Evolutionary conservation across 306 rosid genomes (phyloP).

Genomic region (Quercus aquifolioides): DNA sequence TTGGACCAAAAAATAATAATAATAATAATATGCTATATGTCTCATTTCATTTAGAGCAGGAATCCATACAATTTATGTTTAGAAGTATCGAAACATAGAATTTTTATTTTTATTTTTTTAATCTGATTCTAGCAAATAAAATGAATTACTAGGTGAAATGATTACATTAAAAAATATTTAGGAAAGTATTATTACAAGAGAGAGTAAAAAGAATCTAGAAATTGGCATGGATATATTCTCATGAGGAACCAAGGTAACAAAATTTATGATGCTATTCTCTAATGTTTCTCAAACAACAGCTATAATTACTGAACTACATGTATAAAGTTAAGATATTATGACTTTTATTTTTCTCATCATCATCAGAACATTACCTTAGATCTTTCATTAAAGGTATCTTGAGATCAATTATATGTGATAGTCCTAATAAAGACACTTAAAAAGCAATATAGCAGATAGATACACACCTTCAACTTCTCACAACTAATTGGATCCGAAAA

Average conservation of each 20-base stretch:
- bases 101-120: not conserved
- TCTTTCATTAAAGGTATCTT: not conserved
- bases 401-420: not conserved
- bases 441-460: not conserved
- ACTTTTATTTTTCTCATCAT: not conserved
- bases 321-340: too few species aligned
- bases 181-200: too few species aligned
- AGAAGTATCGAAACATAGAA: not conserved
- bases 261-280: too few species aligned
- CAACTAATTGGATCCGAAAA: not conserved
- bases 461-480: slow-evolving; percentile 12
- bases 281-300: too few species aligned
- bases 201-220: too few species aligned
- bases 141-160: not conserved
- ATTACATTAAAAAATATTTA: too few species aligned
- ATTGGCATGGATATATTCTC: too few species aligned
- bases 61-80: not conserved
- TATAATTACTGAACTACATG: too few species aligned
- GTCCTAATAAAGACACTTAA: not conserved
- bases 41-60: not conserved
- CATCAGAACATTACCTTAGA: too few species aligned
- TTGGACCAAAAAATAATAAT: too few species aligned
- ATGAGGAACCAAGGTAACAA: too few species aligned
- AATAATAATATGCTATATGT: not conserved
- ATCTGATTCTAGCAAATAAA: not conserved